Evolutionary conservation across 257 asterid genomes (phyloP), one percentile per base, ranked within the genome.

Genomic region (Leptodermis oblonga): DNA sequence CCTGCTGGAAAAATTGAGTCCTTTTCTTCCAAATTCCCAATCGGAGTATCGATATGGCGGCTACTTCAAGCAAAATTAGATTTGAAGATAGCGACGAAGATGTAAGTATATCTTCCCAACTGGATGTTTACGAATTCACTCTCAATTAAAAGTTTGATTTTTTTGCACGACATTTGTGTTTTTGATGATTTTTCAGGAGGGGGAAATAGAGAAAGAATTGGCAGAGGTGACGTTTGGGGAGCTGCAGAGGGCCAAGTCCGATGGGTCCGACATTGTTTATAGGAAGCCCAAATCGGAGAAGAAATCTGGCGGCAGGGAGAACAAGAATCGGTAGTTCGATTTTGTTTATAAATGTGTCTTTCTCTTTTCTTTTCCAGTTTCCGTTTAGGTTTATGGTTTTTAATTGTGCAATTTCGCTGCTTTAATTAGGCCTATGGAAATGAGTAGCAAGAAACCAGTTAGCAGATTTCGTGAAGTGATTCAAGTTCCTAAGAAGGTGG

Each of bases 211-310:
- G 82, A 76, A 74, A 43, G 96, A 87, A 76, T 87, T 94, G 41
- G 97, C 88, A 10, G 90, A 93, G 12, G 96, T 86, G 59, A 94
- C 99, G 37, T 94, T 91, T 65, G 99, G 83, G 81, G 99, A 94
- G 84, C 79, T 86, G 77, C 96, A 81, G 80, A 89, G 82, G 76
- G 99, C 97, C 14, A 78, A 84, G 77, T 82, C 96, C 55, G 95
- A 94, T 84, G 99, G 99, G 5, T 81, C 97, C 0, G 99, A 82
- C 26, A 79, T 79, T 80, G 80, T 87, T 20, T 72, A 78, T 72
- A 74, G 86, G 76, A 94, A 82, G 75, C 65, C 73, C 25, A 76
- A 79, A 18, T 45, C 68, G 1, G 86, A 85, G 72, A 84, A 84
- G 36, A 90, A 82, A 72, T 73, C 75, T 42, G 58, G 91, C 54